phyloP scores from a whole-genome alignment of 495 filamentous ascomycete species.

The Xylaria acuta region DNA sequence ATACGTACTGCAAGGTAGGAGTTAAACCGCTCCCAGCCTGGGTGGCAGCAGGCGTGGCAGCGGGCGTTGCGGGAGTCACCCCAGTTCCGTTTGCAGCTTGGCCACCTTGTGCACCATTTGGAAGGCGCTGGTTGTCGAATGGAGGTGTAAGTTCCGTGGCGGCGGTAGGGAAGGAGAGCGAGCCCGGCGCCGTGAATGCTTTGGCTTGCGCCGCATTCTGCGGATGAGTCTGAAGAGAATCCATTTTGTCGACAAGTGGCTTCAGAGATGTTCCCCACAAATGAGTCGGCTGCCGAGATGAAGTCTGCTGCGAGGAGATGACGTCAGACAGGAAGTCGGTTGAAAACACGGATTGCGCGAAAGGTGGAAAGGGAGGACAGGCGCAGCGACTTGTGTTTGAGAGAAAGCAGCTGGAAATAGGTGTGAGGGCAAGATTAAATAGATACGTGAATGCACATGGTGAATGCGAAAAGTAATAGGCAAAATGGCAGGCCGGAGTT shows the following conservation, averaged over 20 bases:
- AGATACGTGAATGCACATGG: neutral
- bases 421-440: neutral
- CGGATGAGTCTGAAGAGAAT: conserved; percentile 87
- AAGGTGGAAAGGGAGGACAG: neutral
- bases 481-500: no score
- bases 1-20: conserved; percentile 98
- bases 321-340: conserved; percentile 1
- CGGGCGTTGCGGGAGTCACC: conserved; percentile 94
- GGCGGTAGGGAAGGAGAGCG: conserved; percentile 87
- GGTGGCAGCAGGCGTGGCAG: conserved; percentile 85
- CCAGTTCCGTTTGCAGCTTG: conserved; percentile 70
- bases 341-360: neutral
- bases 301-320: neutral
- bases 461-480: neutral
- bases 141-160: conserved; percentile 82
- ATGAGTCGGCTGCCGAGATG: conserved; percentile 14
- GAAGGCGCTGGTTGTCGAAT: conserved; percentile 48
- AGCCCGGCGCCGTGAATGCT: conserved; percentile 87
- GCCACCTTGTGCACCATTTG: conserved; percentile 61
- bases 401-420: neutral
- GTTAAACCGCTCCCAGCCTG: conserved; percentile 88
- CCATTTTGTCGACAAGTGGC: conserved; percentile 62
- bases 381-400: neutral
- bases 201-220: conserved; percentile 87
- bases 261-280: conserved; percentile 7